phyloP scores from a whole-genome alignment of 768 basidiomycete genomes.

The Neoboletus subvelutipes region DNA sequence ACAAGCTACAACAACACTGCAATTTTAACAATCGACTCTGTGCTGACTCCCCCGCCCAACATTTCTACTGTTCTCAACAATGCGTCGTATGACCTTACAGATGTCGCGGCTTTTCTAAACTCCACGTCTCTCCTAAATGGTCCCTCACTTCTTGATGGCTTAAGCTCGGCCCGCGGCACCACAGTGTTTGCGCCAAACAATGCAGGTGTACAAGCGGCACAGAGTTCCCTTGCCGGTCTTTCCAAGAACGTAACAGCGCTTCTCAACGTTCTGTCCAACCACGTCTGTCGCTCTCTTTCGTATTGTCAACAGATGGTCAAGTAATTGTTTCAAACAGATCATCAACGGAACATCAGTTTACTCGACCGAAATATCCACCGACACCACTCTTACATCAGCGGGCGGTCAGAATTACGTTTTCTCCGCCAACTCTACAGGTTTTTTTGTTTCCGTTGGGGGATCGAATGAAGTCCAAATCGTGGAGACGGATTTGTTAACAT shows the following conservation, averaged over 20 bases:
- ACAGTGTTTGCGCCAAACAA: conserved; percentile 70
- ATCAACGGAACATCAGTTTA: conserved; percentile 71
- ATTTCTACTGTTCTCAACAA: conserved; percentile 41
- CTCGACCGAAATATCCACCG: conserved; percentile 46
- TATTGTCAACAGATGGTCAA: not conserved
- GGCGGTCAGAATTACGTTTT: conserved; percentile 56
- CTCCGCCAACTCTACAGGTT: conserved; percentile 53
- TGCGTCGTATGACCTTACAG: conserved; percentile 40
- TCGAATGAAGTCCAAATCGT: conserved; percentile 52
- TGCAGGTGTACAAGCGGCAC: conserved; percentile 42
- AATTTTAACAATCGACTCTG: conserved; percentile 49
- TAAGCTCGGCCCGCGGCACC: conserved; percentile 47
- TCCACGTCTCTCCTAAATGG: conserved; percentile 28
- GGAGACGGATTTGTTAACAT: conserved; percentile 55
- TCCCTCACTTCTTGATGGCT: conserved; percentile 23
- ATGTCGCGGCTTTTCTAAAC: conserved; percentile 20
- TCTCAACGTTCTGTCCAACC: conserved; percentile 51
- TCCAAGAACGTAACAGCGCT: conserved; percentile 48
- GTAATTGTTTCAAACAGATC: conserved; percentile 35
- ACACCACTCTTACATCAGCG: conserved; percentile 47
- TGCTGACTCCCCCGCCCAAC: conserved; percentile 53
- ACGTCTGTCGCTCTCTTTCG: conserved; percentile 40
- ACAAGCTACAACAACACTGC: conserved; percentile 40
- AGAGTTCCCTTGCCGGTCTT: conserved; percentile 33
- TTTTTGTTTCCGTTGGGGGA: conserved; percentile 49